Evolutionary conservation across 176 grass and related monocot species (phyloP), one percentile per base, ranked within the genome.

Genomic region (Juncus inflexus): DNA sequence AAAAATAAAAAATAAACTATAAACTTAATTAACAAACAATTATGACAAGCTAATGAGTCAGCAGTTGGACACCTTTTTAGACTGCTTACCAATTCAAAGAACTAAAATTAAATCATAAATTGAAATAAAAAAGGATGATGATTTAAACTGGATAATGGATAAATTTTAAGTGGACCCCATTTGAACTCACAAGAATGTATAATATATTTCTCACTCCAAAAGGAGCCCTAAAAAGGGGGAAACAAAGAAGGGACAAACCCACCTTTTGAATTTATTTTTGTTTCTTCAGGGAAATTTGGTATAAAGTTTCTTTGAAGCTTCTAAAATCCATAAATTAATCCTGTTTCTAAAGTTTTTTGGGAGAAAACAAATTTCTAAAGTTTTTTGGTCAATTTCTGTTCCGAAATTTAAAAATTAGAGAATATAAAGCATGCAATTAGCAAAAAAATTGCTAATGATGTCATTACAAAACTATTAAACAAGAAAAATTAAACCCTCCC

Each of bases 401-500:
- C 3, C 3, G 12, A 40, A 41, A 4, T 15, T 19, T 11, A 70
- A 10, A 35, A 70, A 38, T 39, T 52, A 55, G n/a, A 56, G 9
- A 37, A 9, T 69, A n/a, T 10, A 19, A 12, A 16, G 52, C 55
- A 12, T 68, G 54, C 65, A 36, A 13, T 10, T 55, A 55, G 47
- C 51, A 56, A 12, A 15, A 28, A 42, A 16, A 70, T 58, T 56
- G 14, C 12, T 58, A 52, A 10, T 71, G n/a, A 12, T 55, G 54
- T 58, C 55, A 59, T 9, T n/a, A 71, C 3, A 45, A 47, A 12
- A 47, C 15, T 9, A 12, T 60, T 55, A 59, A 59, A 42, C 9
- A 9, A 47, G 9, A 47, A 60, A 41, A 53, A 59, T 47, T 71
- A 71, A 71, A 71, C 68, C 68, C 68, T 71, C 11, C 50, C 40